phyloP scores from a whole-genome alignment of 208 protist genomes.

The Crithidia brevicula region DNA sequence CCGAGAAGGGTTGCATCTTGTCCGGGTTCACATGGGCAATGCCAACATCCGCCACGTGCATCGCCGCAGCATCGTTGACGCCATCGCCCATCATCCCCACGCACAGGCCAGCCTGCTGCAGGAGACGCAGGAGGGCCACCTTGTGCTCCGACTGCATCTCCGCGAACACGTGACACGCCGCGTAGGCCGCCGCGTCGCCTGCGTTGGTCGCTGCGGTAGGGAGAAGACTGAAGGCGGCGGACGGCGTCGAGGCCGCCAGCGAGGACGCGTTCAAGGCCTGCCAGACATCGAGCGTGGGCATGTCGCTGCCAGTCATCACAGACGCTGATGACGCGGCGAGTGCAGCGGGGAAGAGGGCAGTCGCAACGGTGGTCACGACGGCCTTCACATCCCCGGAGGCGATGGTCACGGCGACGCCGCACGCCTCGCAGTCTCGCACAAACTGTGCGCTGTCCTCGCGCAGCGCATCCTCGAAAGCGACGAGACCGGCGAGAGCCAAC shows the following conservation, averaged over 20 bases:
- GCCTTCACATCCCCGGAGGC: conserved; percentile 81
- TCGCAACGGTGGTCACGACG: conserved; percentile 10
- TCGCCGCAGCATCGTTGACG: conserved; percentile 94
- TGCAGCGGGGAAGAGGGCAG: conserved; percentile 1
- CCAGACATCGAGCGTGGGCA: conserved; percentile 8
- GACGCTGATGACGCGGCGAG: not conserved
- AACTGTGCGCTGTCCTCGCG: conserved; percentile 38
- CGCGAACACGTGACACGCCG: conserved; percentile 61
- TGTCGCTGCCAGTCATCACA: conserved; percentile 14
- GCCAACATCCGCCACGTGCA: conserved; percentile 94
- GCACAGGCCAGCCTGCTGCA: conserved; percentile 76
- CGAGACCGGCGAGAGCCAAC: conserved; percentile 75
- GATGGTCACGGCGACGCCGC: conserved; percentile 92
- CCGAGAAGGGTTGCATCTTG: not conserved
- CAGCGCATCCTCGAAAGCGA: conserved; percentile 90
- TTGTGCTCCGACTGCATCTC: conserved; percentile 82
- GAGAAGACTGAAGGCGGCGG: not conserved
- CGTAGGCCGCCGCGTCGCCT: conserved; percentile 30
- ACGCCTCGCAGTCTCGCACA: conserved; percentile 47
- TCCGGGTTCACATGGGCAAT: conserved; percentile 79
- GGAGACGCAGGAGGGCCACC: conserved; percentile 67
- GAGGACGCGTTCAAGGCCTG: not conserved
- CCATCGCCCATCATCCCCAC: conserved; percentile 97
- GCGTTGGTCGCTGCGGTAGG: conserved; percentile 16
- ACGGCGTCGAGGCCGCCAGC: not conserved